Conservation (phyloP, 345 rosid genomes). For the Syzygium aqueum region DNA sequence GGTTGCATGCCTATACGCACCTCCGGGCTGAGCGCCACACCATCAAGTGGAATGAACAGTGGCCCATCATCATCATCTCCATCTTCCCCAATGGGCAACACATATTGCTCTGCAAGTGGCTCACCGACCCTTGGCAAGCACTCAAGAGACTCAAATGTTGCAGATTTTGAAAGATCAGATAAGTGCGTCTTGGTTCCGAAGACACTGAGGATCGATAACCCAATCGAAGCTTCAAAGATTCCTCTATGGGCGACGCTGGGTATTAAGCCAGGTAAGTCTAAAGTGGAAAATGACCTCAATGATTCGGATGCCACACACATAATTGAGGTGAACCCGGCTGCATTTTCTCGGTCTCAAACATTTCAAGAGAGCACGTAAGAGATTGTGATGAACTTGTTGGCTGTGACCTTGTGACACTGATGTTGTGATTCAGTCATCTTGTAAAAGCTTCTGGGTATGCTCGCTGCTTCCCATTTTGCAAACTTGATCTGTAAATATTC, state of each 20-base stretch:
- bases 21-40: slow-evolving; percentile 21
- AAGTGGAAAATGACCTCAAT: slow-evolving; percentile 11
- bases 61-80: slow-evolving; percentile 23
- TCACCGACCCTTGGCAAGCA: slow-evolving; percentile 62
- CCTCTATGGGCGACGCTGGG: slow-evolving; percentile 26
- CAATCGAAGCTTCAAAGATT: slow-evolving; percentile 37
- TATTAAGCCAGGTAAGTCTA: neutral
- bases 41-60: slow-evolving; percentile 19
- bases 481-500: neutral
- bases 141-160: slow-evolving; percentile 35
- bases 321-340: slow-evolving; percentile 62
- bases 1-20: slow-evolving; percentile 41
- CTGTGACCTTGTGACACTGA: neutral
- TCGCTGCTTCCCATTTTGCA: neutral
- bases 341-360: slow-evolving; percentile 45
- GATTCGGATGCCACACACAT: slow-evolving; percentile 19
- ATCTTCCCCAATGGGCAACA: slow-evolving; percentile 29
- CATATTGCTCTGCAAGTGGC: slow-evolving; percentile 32
- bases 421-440: neutral
- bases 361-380: slow-evolving; percentile 50
- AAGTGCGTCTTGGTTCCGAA: slow-evolving; percentile 38
- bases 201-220: slow-evolving; percentile 37
- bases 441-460: neutral
- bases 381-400: neutral
- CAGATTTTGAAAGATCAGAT: slow-evolving; percentile 31